Percentiles rank a stretch among this genome's conserved stretches.
phyloP scores from a whole-genome alignment of 768 basidiomycete species.

The Agrocybe pediades region DNA sequence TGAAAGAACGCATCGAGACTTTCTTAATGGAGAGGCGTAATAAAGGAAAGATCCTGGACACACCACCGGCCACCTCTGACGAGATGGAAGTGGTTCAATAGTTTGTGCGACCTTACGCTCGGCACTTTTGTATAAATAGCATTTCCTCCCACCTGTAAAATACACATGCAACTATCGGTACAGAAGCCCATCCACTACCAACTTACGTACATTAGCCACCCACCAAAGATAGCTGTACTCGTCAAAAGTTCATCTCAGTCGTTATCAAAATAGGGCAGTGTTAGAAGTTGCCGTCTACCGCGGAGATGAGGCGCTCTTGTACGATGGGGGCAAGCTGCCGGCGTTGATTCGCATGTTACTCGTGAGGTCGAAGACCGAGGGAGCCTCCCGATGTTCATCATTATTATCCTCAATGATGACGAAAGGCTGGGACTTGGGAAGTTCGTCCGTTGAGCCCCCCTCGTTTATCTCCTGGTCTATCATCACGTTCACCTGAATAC shows the following conservation, averaged over 20 bases:
- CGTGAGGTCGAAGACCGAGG: neutral
- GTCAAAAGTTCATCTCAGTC: neutral
- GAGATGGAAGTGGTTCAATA: constrained; percentile 1
- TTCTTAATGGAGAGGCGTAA: constrained; percentile 63
- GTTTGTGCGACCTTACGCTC: neutral
- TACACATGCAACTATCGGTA: neutral
- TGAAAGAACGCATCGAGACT: constrained; percentile 74
- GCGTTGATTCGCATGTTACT: neutral
- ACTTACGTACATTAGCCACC: too few species aligned
- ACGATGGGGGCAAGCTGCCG: neutral
- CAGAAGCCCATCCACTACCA: too few species aligned
- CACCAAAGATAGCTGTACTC: neutral
- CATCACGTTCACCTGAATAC: neutral
- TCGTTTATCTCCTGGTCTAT: neutral
- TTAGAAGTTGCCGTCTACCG: neutral
- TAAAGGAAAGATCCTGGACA: constrained; percentile 28
- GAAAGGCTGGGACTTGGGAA: neutral
- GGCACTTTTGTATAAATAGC: neutral
- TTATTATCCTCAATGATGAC: neutral
- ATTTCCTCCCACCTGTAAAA: neutral
- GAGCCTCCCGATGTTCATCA: neutral
- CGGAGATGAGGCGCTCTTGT: neutral
- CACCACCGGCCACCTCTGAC: constrained; percentile 1
- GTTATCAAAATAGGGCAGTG: too few species aligned
- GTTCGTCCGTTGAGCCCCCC: neutral